These are phyloP conservation scores for Myrmaecium sp. DNA, from an alignment of 2,329 filamentous ascomycete genomes.

Conservation along the genomic window DNA sequence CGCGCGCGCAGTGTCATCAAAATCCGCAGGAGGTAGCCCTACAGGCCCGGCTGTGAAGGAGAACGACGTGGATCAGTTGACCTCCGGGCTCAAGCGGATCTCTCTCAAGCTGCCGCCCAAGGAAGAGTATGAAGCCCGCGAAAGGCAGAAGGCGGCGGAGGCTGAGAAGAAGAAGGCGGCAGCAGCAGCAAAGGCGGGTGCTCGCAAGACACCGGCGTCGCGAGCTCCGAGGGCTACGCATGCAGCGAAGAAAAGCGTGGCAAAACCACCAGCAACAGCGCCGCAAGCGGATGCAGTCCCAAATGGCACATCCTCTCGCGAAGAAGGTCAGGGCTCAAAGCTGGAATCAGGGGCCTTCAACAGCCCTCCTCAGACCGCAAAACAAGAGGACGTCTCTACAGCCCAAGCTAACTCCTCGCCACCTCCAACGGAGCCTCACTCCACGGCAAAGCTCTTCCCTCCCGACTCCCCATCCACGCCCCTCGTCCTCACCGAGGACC, in stretches of 20 bases:
- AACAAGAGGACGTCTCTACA: slow-evolving; percentile 1
- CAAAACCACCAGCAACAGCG: slow-evolving; percentile 7
- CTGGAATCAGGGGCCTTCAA: neutral
- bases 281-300: slow-evolving; percentile 1
- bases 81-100: slow-evolving; percentile 38
- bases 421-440: slow-evolving; percentile 2
- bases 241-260: slow-evolving; percentile 7
- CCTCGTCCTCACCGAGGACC: slow-evolving; percentile 13
- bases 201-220: slow-evolving; percentile 8
- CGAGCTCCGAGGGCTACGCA: slow-evolving; percentile 6
- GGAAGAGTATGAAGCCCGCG: slow-evolving; percentile 38
- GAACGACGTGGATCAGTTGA: slow-evolving; percentile 32
- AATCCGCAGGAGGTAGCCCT: slow-evolving; percentile 1
- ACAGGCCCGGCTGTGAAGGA: slow-evolving; percentile 6
- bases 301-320: neutral
- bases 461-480: neutral
- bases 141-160: slow-evolving; percentile 26
- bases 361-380: neutral
- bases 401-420: slow-evolving; percentile 2
- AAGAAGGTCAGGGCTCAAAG: neutral
- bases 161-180: slow-evolving; percentile 16
- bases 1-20: no score
- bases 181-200: slow-evolving; percentile 16
- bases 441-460: no score
- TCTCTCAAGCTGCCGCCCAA: slow-evolving; percentile 41